phyloP scores from a whole-genome alignment of 2,329 filamentous ascomycete genomes.

The Cryphonectria nitschkei region DNA sequence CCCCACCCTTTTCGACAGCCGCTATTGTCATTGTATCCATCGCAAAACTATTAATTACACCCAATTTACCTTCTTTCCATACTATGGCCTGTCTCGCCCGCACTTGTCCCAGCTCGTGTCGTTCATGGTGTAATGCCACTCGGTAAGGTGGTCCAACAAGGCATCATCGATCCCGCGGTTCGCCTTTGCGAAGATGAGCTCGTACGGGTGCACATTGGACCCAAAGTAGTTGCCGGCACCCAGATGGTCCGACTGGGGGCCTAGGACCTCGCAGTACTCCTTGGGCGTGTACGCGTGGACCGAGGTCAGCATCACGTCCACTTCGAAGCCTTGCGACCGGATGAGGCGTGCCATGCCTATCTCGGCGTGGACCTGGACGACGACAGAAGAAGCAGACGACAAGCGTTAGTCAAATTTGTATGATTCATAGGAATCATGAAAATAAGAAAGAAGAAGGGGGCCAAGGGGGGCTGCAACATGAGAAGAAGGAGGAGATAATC shows the following conservation, averaged over 20 bases:
- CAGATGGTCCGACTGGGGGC: conserved; percentile 8
- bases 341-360: conserved; percentile 35
- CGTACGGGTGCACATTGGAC: conserved; percentile 24
- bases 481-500: neutral
- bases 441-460: too few relatives aligned
- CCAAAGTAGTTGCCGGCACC: conserved; percentile 19
- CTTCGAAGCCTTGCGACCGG: conserved; percentile 36
- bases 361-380: conserved; percentile 34
- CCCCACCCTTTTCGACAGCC: neutral
- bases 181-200: conserved; percentile 23
- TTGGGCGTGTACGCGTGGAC: conserved; percentile 28
- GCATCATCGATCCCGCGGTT: conserved; percentile 30
- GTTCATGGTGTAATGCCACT: conserved; percentile 34
- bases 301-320: conserved; percentile 38
- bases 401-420: neutral
- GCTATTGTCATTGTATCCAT: neutral
- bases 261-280: conserved; percentile 22
- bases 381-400: neutral
- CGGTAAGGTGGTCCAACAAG: conserved; percentile 35
- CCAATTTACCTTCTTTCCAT: neutral
- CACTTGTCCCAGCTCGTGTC: conserved; percentile 15
- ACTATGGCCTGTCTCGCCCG: neutral
- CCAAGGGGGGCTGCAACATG: neutral
- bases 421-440: too few relatives aligned
- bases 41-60: neutral